Percentiles rank a stretch among this genome's conserved stretches.
These are phyloP conservation scores for Candida sanyiensis DNA, from an alignment of 805 yeast species.

Conservation along the genomic window DNA sequence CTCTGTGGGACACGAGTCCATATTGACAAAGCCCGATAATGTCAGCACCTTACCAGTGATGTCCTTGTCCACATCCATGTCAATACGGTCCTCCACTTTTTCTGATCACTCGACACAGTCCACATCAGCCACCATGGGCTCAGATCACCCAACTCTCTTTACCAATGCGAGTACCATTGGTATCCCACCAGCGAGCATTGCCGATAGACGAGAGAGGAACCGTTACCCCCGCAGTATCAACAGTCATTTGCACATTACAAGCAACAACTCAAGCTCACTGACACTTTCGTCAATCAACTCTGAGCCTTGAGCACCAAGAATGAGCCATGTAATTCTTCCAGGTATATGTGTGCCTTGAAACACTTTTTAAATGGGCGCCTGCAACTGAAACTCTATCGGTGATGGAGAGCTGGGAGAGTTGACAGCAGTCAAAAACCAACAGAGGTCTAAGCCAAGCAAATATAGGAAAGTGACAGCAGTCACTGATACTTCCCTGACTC, in stretches of 20 bases:
- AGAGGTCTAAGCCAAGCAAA: too few species aligned
- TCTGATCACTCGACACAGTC: slow-evolving; percentile 33
- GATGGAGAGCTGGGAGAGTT: too few species aligned
- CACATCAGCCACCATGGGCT: slow-evolving; percentile 30
- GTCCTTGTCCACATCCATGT: slow-evolving; percentile 32
- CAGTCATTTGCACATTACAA: slow-evolving; percentile 14
- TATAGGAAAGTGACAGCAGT: too few species aligned
- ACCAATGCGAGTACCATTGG: slow-evolving; percentile 64
- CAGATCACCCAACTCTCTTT: slow-evolving; percentile 36
- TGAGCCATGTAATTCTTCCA: too few species aligned
- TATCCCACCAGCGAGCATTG: slow-evolving; percentile 67
- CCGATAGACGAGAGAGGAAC: slow-evolving; percentile 36
- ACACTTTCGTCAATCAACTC: slow-evolving; percentile 10
- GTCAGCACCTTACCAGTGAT: slow-evolving; percentile 30
- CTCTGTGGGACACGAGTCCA: slow-evolving; percentile 13
- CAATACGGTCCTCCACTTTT: slow-evolving; percentile 32
- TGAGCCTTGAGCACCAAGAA: neutral
- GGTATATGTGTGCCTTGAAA: too few species aligned
- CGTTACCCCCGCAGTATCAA: slow-evolving; percentile 19
- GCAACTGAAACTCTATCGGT: too few species aligned
- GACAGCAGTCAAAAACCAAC: too few species aligned
- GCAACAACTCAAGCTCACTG: slow-evolving; percentile 17
- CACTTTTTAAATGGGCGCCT: too few species aligned
- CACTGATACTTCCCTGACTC: too few species aligned
- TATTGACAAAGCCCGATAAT: slow-evolving; percentile 19